Evolutionary conservation across 2,329 filamentous ascomycete species (phyloP).

Genomic region (Albophoma yamanashiensis): DNA sequence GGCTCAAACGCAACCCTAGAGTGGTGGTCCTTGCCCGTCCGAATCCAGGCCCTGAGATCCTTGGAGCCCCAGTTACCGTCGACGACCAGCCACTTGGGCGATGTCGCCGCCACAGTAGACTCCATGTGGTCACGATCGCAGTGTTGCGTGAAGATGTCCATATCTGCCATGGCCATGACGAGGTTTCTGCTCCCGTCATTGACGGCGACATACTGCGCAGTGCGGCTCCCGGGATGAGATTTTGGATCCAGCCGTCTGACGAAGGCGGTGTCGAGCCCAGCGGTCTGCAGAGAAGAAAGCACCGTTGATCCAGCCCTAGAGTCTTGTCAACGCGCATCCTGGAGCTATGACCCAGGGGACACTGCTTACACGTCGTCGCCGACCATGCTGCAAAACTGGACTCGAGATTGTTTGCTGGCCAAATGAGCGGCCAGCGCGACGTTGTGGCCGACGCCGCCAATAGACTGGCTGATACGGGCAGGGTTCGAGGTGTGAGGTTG

Average conservation of each 20-base stretch:
- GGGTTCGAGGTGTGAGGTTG: constrained; percentile 76
- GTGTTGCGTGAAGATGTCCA: constrained; percentile 64
- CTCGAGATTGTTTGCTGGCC: constrained; percentile 45
- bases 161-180: constrained; percentile 90
- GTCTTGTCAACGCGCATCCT: neutral
- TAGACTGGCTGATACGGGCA: constrained; percentile 65
- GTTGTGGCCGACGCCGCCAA: constrained; percentile 89
- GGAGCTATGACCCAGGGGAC: neutral
- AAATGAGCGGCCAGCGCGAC: constrained; percentile 76
- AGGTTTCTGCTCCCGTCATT: constrained; percentile 79
- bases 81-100: constrained; percentile 68
- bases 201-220: constrained; percentile 84
- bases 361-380: constrained; percentile 61
- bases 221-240: constrained; percentile 46
- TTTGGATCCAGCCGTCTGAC: constrained; percentile 46
- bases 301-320: constrained; percentile 61
- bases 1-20: constrained; percentile 73
- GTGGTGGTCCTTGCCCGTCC: constrained; percentile 42
- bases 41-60: constrained; percentile 58
- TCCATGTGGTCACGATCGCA: constrained; percentile 48
- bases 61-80: constrained; percentile 75
- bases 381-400: constrained; percentile 70
- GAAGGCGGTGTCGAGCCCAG: constrained; percentile 53
- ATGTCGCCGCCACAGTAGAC: constrained; percentile 41
- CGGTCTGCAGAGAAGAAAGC: constrained; percentile 50